Conservation (phyloP, 441 rosid species). For the Metrosideros polymorpha region DNA sequence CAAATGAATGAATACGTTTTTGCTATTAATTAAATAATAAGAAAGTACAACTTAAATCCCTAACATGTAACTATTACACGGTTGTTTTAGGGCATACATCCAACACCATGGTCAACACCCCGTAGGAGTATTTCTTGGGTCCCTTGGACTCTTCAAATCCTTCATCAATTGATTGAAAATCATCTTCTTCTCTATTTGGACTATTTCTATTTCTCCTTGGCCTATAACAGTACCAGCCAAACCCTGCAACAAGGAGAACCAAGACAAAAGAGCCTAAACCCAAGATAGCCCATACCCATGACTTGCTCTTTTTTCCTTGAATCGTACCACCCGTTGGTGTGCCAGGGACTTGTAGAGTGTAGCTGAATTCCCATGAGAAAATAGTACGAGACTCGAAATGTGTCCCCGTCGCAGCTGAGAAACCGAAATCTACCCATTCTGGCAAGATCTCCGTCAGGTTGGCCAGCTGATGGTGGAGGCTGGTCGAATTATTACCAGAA, state of each 20-base stretch:
- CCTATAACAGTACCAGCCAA: background rate
- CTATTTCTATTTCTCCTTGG: background rate
- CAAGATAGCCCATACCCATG: background rate
- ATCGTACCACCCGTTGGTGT: background rate
- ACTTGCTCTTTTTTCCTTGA: background rate
- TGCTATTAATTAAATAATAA: too few species aligned
- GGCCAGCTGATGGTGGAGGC: background rate
- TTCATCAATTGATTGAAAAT: too few species aligned
- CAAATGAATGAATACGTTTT: too few species aligned
- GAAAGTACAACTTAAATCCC: too few species aligned
- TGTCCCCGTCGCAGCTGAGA: background rate
- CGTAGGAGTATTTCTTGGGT: constrained; percentile 15
- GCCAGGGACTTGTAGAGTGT: background rate
- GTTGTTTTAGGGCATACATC: too few species aligned
- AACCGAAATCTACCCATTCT: background rate
- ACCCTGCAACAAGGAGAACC: background rate
- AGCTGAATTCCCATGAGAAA: background rate
- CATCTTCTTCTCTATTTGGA: background rate
- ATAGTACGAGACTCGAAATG: background rate
- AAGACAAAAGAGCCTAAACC: background rate
- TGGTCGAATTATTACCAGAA: background rate
- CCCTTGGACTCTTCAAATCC: constrained; percentile 5
- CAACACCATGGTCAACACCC: constrained; percentile 12
- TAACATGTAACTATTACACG: too few species aligned
- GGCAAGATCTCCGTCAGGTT: background rate